Percentiles rank a stretch among this genome's conserved stretches.
Evolutionary conservation across 495 filamentous ascomycete species (phyloP).

Genomic region (Darksidea phi): DNA sequence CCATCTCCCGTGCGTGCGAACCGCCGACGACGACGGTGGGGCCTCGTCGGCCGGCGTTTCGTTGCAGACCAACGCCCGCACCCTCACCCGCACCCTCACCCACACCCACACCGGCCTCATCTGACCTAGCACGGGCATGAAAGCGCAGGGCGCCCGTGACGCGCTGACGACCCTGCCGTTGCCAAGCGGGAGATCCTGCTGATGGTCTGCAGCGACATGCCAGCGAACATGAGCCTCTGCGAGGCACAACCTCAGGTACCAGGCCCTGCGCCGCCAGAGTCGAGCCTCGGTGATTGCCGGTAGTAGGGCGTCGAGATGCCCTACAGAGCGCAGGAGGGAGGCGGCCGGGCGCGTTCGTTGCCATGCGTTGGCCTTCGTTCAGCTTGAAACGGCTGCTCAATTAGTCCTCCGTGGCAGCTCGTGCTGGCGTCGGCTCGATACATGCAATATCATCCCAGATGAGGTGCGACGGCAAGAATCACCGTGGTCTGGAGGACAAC

Average conservation of each 20-base stretch:
- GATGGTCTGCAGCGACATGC: constrained; percentile 7
- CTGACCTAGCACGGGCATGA: background rate
- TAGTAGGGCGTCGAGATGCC: background rate
- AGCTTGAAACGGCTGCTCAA: background rate
- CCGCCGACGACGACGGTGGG: too few species aligned
- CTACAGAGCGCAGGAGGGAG: background rate
- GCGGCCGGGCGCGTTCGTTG: background rate
- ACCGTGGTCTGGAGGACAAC: too few species aligned
- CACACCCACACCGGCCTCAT: too few species aligned
- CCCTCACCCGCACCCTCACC: too few species aligned
- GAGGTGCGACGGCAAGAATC: too few species aligned
- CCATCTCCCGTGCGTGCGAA: too few species aligned
- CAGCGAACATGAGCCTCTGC: constrained; percentile 4
- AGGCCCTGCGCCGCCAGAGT: constrained; percentile 6
- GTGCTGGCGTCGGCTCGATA: background rate
- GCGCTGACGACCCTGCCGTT: background rate
- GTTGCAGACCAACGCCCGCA: too few species aligned
- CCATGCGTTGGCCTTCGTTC: constrained; percentile 1
- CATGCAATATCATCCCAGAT: too few species aligned
- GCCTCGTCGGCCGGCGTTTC: too few species aligned
- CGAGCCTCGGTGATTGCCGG: background rate
- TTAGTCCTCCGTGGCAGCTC: background rate
- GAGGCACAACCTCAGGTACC: constrained; percentile 14
- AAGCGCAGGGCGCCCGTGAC: background rate
- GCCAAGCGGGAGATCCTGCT: constrained; percentile 6